Base-by-base conservation (phyloP, 306 rosid species). In the Myrica gale region DNA sequence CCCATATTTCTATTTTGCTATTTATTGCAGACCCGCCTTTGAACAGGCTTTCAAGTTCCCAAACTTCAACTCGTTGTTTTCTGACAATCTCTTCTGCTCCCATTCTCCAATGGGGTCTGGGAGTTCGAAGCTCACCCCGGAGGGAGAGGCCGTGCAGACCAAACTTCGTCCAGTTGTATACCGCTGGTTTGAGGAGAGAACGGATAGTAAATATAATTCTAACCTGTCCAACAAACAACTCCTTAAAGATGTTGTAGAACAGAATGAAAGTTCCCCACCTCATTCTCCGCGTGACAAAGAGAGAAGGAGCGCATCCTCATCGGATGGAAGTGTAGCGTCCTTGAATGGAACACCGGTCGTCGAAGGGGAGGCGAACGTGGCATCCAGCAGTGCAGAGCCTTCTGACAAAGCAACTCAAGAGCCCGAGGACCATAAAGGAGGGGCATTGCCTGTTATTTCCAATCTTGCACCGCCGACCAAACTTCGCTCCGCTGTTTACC, bases 51-150 rank as follows among this genome's bases (percentile, higher is more conserved):
- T 84, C 81, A 73, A 52, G 42, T 37, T 46, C 60, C 15, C 53
- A 32, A 45, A 23, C 44, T n/a, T 71, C 26, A 57, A 70, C 71
- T 39, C 72, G 42, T 37, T 17, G 65, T 26, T 63, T 26, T 69
- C 74, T 60, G 55, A 58, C 78, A 39, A 77, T 75, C 23, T 57
- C 62, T 21, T 37, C 15, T 10, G 52, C 60, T 51, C 54, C 50
- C 39, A 46, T 19, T 74, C 69, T 67, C 70, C 62, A 87, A 93
- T 91, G 96, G 97, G 97, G 50, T 74, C 83, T 23, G 81, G 83
- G 9, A 86, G 43, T 63, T 88, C 97, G 16, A 94, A 75, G 87
- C 73, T 78, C 71, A 74, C 73, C 67, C 62, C 83, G 16, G 79
- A 76, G 50, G 81, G 63, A 45, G 87, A 78, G 46, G 79, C 19